Evolutionary conservation across 2,329 filamentous ascomycete species (phyloP).

Genomic region (Colletotrichum spaethianum): DNA sequence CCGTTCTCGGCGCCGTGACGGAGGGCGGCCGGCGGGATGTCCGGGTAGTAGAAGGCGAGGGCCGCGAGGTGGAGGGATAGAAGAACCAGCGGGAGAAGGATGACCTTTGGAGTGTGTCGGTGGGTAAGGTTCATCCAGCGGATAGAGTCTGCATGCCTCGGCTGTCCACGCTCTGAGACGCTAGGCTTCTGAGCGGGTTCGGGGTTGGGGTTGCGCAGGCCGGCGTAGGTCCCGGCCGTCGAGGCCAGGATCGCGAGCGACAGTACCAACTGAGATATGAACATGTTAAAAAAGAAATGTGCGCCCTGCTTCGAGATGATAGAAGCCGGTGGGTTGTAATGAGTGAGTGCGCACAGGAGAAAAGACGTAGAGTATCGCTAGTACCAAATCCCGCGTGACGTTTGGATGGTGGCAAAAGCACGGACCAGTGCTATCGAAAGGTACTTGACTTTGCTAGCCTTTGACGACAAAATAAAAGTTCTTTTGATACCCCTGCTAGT

Average conservation of each 20-base stretch:
- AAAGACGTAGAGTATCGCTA: background rate
- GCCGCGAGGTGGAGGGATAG: constrained; percentile 44
- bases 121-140: constrained; percentile 47
- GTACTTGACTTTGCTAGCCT: background rate
- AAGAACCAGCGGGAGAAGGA: constrained; percentile 45
- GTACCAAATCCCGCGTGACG: background rate
- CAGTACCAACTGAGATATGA: background rate
- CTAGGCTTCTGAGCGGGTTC: constrained; percentile 31
- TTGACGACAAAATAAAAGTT: background rate
- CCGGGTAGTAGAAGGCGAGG: constrained; percentile 44
- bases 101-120: constrained; percentile 43
- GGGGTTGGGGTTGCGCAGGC: constrained; percentile 51
- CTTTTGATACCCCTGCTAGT: background rate
- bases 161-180: constrained; percentile 32
- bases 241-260: constrained; percentile 45
- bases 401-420: constrained; percentile 9
- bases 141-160: constrained; percentile 37
- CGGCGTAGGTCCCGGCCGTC: constrained; percentile 48
- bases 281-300: background rate
- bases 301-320: background rate
- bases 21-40: constrained; percentile 43
- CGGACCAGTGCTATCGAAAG: background rate
- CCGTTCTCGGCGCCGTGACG: constrained; percentile 49
- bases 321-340: no score
- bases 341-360: background rate